Evolutionary conservation across 257 asterid genomes (phyloP).

Genomic region (Solanum etuberosum): DNA sequence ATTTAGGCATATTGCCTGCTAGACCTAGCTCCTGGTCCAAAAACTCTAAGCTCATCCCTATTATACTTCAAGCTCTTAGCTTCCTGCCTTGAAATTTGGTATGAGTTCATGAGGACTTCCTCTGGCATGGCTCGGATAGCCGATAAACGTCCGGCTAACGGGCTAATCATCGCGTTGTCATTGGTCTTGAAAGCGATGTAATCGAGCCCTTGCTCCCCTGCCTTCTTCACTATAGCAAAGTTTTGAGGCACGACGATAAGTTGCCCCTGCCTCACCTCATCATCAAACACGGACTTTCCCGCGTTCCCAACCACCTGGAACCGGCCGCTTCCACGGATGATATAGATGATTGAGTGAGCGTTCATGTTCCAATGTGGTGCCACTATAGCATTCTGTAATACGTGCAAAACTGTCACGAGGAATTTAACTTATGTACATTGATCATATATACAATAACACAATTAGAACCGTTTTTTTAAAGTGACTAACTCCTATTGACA

Average conservation of each 20-base stretch:
- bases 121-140: conserved; percentile 40
- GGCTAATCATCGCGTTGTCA: conserved; percentile 29
- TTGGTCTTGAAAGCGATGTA: conserved; percentile 55
- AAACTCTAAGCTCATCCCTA: conserved; percentile 25
- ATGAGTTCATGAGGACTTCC: conserved; percentile 42
- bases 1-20: background rate
- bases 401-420: background rate
- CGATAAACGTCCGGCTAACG: conserved; percentile 40
- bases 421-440: background rate
- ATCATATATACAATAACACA: background rate
- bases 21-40: conserved; percentile 3
- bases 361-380: conserved; percentile 45
- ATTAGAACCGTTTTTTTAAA: background rate
- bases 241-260: conserved; percentile 51
- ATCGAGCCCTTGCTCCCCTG: conserved; percentile 41
- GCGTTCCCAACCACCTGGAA: conserved; percentile 41
- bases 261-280: conserved; percentile 37
- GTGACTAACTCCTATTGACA: background rate
- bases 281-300: conserved; percentile 31
- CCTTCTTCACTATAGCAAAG: conserved; percentile 30
- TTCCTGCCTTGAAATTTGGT: conserved; percentile 23
- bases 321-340: conserved; percentile 31
- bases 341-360: conserved; percentile 39
- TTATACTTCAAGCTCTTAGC: conserved; percentile 36
- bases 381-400: conserved; percentile 29